A percentile compares a stretch with the other conserved stretches of the same genome.
Conservation (phyloP, 495 filamentous ascomycete species). For the Coniosporium apollinis region DNA sequence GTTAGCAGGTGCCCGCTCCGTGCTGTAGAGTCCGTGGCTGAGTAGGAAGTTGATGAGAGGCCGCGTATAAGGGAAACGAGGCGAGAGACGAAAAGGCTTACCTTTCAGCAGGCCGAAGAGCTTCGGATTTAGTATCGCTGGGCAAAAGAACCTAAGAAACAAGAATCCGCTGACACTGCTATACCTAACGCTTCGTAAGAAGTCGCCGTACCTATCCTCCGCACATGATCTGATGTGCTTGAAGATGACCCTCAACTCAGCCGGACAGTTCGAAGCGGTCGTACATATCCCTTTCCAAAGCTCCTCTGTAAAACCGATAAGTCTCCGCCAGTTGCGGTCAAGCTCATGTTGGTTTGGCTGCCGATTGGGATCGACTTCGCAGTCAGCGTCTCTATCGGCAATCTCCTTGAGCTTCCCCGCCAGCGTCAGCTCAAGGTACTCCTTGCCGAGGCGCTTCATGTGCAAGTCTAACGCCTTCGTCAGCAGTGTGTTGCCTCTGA, state of each 20-base stretch:
- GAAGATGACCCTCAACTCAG: slow-evolving; percentile 74
- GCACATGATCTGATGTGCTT: slow-evolving; percentile 87
- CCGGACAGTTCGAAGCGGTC: slow-evolving; percentile 56
- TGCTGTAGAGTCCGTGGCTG: too few relatives aligned
- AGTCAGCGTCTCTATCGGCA: slow-evolving; percentile 73
- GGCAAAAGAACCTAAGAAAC: slow-evolving; percentile 91
- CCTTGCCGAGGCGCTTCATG: slow-evolving; percentile 85
- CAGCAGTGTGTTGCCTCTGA: slow-evolving; percentile 85
- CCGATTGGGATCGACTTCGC: slow-evolving; percentile 82
- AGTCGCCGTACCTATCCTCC: slow-evolving; percentile 94
- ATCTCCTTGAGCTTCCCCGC: slow-evolving; percentile 74
- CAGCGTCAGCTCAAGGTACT: slow-evolving; percentile 81
- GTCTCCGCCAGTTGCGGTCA: slow-evolving; percentile 63
- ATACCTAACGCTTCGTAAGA: slow-evolving; percentile 79
- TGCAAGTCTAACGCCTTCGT: slow-evolving; percentile 89
- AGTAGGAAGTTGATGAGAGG: not conserved
- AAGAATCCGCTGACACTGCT: slow-evolving; percentile 94
- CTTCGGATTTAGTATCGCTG: slow-evolving; percentile 90
- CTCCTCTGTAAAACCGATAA: slow-evolving; percentile 59
- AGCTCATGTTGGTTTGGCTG: slow-evolving; percentile 57
- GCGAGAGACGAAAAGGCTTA: slow-evolving; percentile 18
- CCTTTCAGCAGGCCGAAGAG: slow-evolving; percentile 82
- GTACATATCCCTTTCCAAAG: slow-evolving; percentile 71
- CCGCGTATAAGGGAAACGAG: not conserved
- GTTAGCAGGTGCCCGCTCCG: too few relatives aligned